A percentile compares a stretch with the other conserved stretches of the same genome.
Evolutionary conservation across 2,329 filamentous ascomycete genomes (phyloP).

Genomic region (Trichophyton equinum): DNA sequence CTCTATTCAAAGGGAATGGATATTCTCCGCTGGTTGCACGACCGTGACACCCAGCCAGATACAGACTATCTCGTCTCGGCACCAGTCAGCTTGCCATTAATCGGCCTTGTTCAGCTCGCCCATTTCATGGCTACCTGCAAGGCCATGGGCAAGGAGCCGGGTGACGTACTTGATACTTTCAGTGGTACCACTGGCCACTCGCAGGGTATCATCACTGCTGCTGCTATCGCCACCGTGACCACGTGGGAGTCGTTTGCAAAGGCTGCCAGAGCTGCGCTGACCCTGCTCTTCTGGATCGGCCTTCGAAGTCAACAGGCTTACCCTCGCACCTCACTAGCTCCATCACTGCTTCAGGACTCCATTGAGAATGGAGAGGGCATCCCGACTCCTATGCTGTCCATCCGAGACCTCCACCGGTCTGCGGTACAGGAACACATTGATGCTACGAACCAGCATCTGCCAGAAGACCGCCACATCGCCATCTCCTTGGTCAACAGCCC

Average conservation of each 20-base stretch:
- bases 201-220: constrained; percentile 87
- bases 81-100: constrained; percentile 89
- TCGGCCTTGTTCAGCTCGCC: constrained; percentile 87
- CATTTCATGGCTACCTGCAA: constrained; percentile 94
- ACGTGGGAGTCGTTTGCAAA: constrained; percentile 88
- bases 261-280: constrained; percentile 66
- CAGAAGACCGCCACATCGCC: constrained; percentile 79
- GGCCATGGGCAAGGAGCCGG: constrained; percentile 77
- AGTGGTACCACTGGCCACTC: constrained; percentile 90
- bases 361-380: constrained; percentile 87
- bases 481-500: constrained; percentile 96
- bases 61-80: constrained; percentile 88
- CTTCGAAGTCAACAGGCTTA: constrained; percentile 95
- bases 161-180: constrained; percentile 71
- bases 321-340: constrained; percentile 84
- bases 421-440: constrained; percentile 95
- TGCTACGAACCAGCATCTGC: constrained; percentile 91
- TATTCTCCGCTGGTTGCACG: constrained; percentile 82
- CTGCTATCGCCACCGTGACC: constrained; percentile 76
- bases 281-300: constrained; percentile 97
- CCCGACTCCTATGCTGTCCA: constrained; percentile 95
- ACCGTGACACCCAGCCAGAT: constrained; percentile 81
- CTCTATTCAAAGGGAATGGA: constrained; percentile 95
- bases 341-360: constrained; percentile 81
- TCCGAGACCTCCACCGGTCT: constrained; percentile 75